Evolutionary conservation across 352 stramenopile species (phyloP).

Genomic region (Phytophthora niederhauseri): DNA sequence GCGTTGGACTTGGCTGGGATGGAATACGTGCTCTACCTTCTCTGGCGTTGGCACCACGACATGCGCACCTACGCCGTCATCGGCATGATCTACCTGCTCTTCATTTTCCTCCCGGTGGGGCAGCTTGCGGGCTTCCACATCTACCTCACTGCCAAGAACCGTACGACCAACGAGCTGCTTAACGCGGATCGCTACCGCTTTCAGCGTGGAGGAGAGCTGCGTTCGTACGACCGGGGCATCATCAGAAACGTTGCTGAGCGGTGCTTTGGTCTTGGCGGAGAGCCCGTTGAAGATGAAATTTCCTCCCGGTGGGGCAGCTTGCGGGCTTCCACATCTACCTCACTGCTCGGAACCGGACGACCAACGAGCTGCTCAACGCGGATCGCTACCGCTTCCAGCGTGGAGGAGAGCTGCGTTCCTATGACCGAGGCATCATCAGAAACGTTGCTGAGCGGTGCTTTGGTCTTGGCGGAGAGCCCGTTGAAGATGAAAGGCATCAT

Average conservation of each 20-base stretch:
- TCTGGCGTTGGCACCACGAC: slow-evolving; percentile 51
- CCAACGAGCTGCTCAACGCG: slow-evolving; percentile 78
- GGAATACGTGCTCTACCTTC: slow-evolving; percentile 66
- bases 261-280: slow-evolving; percentile 34
- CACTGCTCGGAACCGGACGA: slow-evolving; percentile 73
- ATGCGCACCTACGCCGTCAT: slow-evolving; percentile 36
- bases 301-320: slow-evolving; percentile 60
- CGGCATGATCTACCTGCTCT: slow-evolving; percentile 52
- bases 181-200: slow-evolving; percentile 74
- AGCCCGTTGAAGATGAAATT: slow-evolving; percentile 13
- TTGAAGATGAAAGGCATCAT: slow-evolving; percentile 36
- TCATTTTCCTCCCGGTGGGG: slow-evolving; percentile 53
- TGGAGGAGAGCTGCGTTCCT: slow-evolving; percentile 40
- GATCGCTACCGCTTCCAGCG: slow-evolving; percentile 67
- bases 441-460: slow-evolving; percentile 58
- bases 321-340: slow-evolving; percentile 79
- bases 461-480: slow-evolving; percentile 12
- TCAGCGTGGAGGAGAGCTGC: slow-evolving; percentile 36
- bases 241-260: slow-evolving; percentile 52
- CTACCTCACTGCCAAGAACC: slow-evolving; percentile 73
- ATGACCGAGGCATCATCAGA: slow-evolving; percentile 50
- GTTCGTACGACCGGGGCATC: slow-evolving; percentile 57
- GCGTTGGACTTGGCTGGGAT: slow-evolving; percentile 51
- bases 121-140: slow-evolving; percentile 74
- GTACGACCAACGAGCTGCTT: slow-evolving; percentile 84